Evolutionary conservation across 768 basidiomycete genomes (phyloP), one percentile per base, ranked within the genome.

Genomic region (Lactifluus pinguis): DNA sequence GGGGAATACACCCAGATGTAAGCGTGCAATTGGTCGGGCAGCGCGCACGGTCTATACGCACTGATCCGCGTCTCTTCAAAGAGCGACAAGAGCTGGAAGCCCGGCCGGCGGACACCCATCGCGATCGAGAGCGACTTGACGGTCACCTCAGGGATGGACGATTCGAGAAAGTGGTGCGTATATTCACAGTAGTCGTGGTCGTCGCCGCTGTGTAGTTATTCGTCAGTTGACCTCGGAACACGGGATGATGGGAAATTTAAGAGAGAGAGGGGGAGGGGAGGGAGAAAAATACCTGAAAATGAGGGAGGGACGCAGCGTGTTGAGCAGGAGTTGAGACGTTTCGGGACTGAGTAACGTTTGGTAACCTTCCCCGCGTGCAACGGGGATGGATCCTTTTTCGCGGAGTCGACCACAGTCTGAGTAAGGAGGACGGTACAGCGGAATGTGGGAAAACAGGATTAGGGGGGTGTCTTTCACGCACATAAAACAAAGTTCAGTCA

Each of bases 131-230:
- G 78, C 2, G 92, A 87, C 71, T 93, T 97, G 68, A 98, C 82
- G 0, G 92, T 89, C 19, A 95, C 79, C 74, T 98, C 95, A 53
- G 78, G 80, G 13, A 83, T 74, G 32, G 38, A n/a, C 39, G 61
- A 61, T n/a, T 61, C 62, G 57, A 63, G 63, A 55, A 71, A 69
- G 64, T 73, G 65, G 70, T 86, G 83, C 69, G 76, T 76, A 68
- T 85, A 83, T 75, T 90, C 90, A 72, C 95, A 98, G 65, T 95
- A 92, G 68, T 98, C 95, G 70, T 97, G 94, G 69, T 98, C 94
- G 71, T 98, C 93, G 6, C 92, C 95, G 66, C 90, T 92, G 60
- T 50, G 9, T 48, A 42, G 13, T 34, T 15, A 50, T 56, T 29
- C 14, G n/a, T 56, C 21, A 56, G 17, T 21, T 17, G 8, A 19